A percentile compares a stretch with the other conserved stretches of the same genome.
Conservation (phyloP, 495 filamentous ascomycete species). For the Trichodelitschia bisporula region DNA sequence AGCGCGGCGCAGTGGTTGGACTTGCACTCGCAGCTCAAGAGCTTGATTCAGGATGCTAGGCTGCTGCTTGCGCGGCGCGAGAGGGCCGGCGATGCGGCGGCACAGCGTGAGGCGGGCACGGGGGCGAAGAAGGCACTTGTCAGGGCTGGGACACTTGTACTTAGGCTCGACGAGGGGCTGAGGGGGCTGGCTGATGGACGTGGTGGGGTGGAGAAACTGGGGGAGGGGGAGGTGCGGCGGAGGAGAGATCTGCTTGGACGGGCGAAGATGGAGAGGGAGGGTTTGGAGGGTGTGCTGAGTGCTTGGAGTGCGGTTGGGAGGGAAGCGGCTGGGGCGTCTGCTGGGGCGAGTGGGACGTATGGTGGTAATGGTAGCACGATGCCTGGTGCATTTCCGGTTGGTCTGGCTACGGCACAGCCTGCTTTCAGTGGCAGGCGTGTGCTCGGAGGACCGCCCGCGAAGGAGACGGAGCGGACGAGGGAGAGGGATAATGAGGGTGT, state of each 20-base stretch:
- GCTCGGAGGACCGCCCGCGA: conserved; percentile 43
- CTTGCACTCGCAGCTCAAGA: conserved; percentile 58
- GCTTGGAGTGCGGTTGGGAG: conserved; percentile 44
- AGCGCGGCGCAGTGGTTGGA: conserved; percentile 79
- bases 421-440: conserved; percentile 32
- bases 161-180: conserved; percentile 46
- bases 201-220: conserved; percentile 23
- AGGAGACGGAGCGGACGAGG: conserved; percentile 64
- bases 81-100: conserved; percentile 35
- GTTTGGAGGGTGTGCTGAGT: conserved; percentile 56
- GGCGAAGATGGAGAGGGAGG: conserved; percentile 64
- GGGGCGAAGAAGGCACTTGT: conserved; percentile 64
- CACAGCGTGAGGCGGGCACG: conserved; percentile 54
- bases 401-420: conserved; percentile 23
- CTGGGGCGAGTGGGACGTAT: conserved; percentile 10
- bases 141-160: conserved; percentile 41
- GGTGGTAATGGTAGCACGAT: conserved; percentile 12
- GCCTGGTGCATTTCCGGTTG: conserved; percentile 15
- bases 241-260: conserved; percentile 54
- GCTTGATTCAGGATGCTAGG: conserved; percentile 56
- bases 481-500: conserved; percentile 83
- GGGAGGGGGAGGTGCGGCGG: conserved; percentile 70
- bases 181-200: conserved; percentile 18
- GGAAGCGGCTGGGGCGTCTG: conserved; percentile 6
- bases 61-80: conserved; percentile 52